A percentile compares a stretch with the other conserved stretches of the same genome.
Conservation (phyloP, 495 filamentous ascomycete genomes). For the Penicillium arizonense region DNA sequence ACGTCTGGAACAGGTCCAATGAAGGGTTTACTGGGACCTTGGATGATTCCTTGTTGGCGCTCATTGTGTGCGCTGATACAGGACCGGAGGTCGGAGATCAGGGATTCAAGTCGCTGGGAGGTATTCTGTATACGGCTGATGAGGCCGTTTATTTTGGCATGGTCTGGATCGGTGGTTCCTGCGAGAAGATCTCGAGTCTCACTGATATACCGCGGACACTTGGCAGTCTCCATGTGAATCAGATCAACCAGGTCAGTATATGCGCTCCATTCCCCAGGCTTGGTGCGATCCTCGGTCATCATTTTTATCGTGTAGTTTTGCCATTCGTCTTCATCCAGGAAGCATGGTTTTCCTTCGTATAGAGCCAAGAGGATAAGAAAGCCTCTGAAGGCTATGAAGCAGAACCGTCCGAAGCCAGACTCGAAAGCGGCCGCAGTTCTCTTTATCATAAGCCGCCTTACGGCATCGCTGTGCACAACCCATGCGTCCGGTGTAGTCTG, state of each 20-base stretch:
- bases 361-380: slow-evolving; percentile 32
- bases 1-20: slow-evolving; percentile 23
- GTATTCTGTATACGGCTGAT: slow-evolving; percentile 22
- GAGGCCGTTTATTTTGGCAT: slow-evolving; percentile 1
- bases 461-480: slow-evolving; percentile 32
- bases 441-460: slow-evolving; percentile 28
- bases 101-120: slow-evolving; percentile 5
- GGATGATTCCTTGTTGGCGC: slow-evolving; percentile 26
- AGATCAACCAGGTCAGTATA: slow-evolving; percentile 26
- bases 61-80: slow-evolving; percentile 24
- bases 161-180: neutral
- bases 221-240: slow-evolving; percentile 30
- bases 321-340: slow-evolving; percentile 33
- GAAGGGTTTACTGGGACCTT: slow-evolving; percentile 17
- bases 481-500: slow-evolving; percentile 29
- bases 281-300: slow-evolving; percentile 26
- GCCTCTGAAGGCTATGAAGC: slow-evolving; percentile 32
- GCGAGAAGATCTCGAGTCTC: slow-evolving; percentile 23
- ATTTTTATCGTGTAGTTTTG: slow-evolving; percentile 17
- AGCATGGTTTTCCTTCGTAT: slow-evolving; percentile 28
- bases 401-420: slow-evolving; percentile 24
- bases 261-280: slow-evolving; percentile 20
- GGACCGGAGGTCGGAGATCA: slow-evolving; percentile 16
- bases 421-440: slow-evolving; percentile 21
- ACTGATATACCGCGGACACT: slow-evolving; percentile 32